These are phyloP conservation scores for Globisporangium cylindrosporum DNA, from an alignment of 352 stramenopile genomes.

Conservation along the genomic window DNA sequence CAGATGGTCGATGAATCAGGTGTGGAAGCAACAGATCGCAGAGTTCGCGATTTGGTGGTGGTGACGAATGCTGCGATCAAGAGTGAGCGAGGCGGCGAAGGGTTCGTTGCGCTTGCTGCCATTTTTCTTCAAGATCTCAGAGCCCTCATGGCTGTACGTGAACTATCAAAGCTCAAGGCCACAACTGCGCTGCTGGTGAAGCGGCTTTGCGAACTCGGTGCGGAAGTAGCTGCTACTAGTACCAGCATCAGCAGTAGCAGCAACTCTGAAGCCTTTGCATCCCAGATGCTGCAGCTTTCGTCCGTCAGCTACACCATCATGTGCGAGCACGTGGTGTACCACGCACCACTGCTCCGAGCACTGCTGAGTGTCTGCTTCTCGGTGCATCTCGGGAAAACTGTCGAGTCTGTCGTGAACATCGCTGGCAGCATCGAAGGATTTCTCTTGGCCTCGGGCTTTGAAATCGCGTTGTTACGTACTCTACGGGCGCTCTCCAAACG, in stretches of 20 bases:
- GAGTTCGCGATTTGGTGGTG: conserved; percentile 14
- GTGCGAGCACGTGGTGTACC: conserved; percentile 68
- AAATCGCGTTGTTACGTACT: conserved; percentile 4
- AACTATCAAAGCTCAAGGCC: conserved; percentile 45
- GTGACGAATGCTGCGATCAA: neutral
- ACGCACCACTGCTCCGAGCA: conserved; percentile 47
- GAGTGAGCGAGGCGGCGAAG: conserved; percentile 1
- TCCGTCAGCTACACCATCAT: conserved; percentile 41
- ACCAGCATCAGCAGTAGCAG: neutral
- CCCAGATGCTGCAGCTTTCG: conserved; percentile 15
- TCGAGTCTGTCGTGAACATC: conserved; percentile 28
- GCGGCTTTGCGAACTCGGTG: conserved; percentile 30
- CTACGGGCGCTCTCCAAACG: neutral
- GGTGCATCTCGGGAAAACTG: conserved; percentile 18
- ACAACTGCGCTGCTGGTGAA: conserved; percentile 38
- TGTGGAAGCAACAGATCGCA: conserved; percentile 15
- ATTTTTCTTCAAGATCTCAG: conserved; percentile 39
- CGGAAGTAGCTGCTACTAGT: neutral
- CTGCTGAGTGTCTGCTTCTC: conserved; percentile 43
- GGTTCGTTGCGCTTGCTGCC: conserved; percentile 28
- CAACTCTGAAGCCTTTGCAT: neutral
- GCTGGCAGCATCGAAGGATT: conserved; percentile 37
- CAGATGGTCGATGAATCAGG: conserved; percentile 8
- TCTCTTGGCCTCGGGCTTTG: conserved; percentile 38
- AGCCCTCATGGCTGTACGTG: conserved; percentile 23